These are phyloP conservation scores for Saprolegnia parasitica DNA, from an alignment of 352 stramenopile genomes.

Conservation along the genomic window DNA sequence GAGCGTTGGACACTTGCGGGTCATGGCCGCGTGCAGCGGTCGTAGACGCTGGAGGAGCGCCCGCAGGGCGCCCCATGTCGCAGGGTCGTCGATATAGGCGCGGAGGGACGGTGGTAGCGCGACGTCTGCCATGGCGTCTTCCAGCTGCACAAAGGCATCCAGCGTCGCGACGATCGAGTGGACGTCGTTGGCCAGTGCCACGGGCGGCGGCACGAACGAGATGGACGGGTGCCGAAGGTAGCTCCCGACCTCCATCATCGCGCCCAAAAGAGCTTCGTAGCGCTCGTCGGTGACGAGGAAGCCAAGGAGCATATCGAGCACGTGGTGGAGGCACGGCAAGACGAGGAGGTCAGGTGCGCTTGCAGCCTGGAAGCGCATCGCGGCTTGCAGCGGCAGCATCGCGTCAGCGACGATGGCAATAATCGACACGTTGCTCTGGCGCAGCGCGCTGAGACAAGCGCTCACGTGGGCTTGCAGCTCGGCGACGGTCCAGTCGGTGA, in stretches of 20 bases:
- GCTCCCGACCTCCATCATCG: slow-evolving; percentile 57
- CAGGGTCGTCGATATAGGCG: neutral
- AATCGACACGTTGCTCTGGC: slow-evolving; percentile 55
- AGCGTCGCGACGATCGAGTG: slow-evolving; percentile 62
- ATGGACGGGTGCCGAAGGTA: slow-evolving; percentile 57
- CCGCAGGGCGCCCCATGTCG: slow-evolving; percentile 43
- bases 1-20: slow-evolving; percentile 44
- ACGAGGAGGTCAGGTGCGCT: slow-evolving; percentile 42
- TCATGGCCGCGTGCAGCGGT: slow-evolving; percentile 55
- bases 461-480: slow-evolving; percentile 52
- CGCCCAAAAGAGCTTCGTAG: slow-evolving; percentile 45
- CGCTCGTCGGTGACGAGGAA: slow-evolving; percentile 49
- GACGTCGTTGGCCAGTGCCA: slow-evolving; percentile 46
- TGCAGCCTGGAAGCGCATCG: slow-evolving; percentile 48
- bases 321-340: slow-evolving; percentile 54
- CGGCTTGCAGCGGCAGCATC: slow-evolving; percentile 50
- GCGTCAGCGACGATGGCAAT: slow-evolving; percentile 73
- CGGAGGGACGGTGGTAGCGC: neutral
- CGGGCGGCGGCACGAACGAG: slow-evolving; percentile 41
- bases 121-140: neutral
- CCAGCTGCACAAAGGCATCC: slow-evolving; percentile 36
- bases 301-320: slow-evolving; percentile 52
- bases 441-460: slow-evolving; percentile 47
- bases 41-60: slow-evolving; percentile 43
- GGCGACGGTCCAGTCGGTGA: slow-evolving; percentile 41